Percentiles rank a stretch among this genome's conserved stretches.
These are phyloP conservation scores for Colletotrichum echinochloae DNA, from an alignment of 2,329 filamentous ascomycete species.

Conservation along the genomic window DNA sequence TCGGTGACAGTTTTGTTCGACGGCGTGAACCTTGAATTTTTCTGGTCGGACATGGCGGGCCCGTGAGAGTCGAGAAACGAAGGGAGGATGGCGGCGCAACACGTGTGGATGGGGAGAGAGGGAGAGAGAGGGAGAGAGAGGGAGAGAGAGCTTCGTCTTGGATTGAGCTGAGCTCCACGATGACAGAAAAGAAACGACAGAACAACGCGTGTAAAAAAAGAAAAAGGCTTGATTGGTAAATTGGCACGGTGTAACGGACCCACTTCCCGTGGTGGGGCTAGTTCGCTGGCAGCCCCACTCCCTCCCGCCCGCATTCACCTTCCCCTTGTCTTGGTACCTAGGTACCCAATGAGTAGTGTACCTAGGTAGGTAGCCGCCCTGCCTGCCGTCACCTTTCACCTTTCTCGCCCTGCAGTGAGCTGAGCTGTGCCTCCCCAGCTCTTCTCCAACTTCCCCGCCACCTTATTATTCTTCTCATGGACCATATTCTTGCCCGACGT, in stretches of 20 bases:
- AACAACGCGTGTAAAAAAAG: slow-evolving; percentile 1
- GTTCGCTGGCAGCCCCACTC: slow-evolving; percentile 34
- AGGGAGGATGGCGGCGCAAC: neutral
- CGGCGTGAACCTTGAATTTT: slow-evolving; percentile 74
- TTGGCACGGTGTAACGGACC: slow-evolving; percentile 9
- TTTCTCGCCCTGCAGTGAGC: slow-evolving; percentile 17
- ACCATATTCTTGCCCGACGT: neutral
- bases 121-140: neutral
- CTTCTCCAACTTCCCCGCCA: slow-evolving; percentile 30
- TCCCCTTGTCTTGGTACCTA: no score
- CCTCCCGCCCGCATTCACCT: slow-evolving; percentile 27
- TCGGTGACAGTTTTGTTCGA: slow-evolving; percentile 84
- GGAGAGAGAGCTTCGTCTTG: neutral
- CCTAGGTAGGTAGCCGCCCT: no score
- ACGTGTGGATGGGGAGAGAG: neutral
- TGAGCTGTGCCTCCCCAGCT: slow-evolving; percentile 25
- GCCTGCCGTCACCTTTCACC: no score
- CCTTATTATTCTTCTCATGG: slow-evolving; percentile 15
- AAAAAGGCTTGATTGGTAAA: neutral
- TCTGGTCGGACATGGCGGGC: slow-evolving; percentile 56
- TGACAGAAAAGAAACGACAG: slow-evolving; percentile 1
- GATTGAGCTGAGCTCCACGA: neutral
- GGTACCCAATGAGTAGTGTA: no score
- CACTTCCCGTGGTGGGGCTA: slow-evolving; percentile 32
- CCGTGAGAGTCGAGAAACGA: slow-evolving; percentile 1